Percentiles rank a stretch among this genome's conserved stretches.
Conservation (phyloP, 306 rosid genomes). For the peach (Prunus persica) region Prunus_persica_NCBIv2 NC_034014.1:23919001-23919500, state of each 20-base stretch:
- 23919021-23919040: constrained; percentile 84
- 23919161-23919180: not conserved
- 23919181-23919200: not conserved
- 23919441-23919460: not conserved
- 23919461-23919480: not conserved
- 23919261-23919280: not conserved
- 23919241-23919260: not conserved
- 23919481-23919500: no score
- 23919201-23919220: no score
- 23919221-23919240: no score
- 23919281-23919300: not conserved
- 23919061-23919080: constrained; percentile 84
- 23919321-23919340: not conserved
- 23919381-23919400: not conserved
- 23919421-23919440: not conserved
- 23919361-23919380: not conserved
- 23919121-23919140: constrained; percentile 7
- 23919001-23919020: constrained; percentile 57
- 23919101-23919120: constrained; percentile 39
- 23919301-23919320: not conserved
- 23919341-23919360: not conserved
- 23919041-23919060: constrained; percentile 79
- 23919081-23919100: constrained; percentile 40
- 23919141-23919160: not conserved
- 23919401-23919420: not conserved